phyloP scores from a whole-genome alignment of 1,139 yeast genomes.

The Suhomyces bolitotheri region DNA sequence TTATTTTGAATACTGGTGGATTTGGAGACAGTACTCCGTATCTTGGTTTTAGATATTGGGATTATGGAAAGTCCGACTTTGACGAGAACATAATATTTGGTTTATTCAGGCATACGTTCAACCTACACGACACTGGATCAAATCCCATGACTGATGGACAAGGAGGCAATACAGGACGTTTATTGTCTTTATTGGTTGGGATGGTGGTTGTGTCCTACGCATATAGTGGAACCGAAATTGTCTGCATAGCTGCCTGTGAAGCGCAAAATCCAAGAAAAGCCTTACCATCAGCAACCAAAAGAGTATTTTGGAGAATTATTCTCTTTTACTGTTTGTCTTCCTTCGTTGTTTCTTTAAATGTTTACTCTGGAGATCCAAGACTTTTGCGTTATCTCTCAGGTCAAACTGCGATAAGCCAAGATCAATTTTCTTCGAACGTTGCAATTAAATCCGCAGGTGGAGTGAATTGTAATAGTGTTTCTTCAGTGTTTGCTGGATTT shows the following conservation, averaged over 20 bases:
- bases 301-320: conserved; percentile 72
- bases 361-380: conserved; percentile 77
- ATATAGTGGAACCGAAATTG: conserved; percentile 79
- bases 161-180: conserved; percentile 63
- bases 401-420: conserved; percentile 28
- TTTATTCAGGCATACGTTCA: conserved; percentile 69
- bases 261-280: conserved; percentile 79
- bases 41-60: conserved; percentile 72
- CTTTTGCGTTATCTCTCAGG: conserved; percentile 54
- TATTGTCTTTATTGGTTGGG: conserved; percentile 65
- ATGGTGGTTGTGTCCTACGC: conserved; percentile 68
- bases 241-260: conserved; percentile 84
- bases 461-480: conserved; percentile 33
- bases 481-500: conserved; percentile 46
- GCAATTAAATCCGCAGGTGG: conserved; percentile 47
- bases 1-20: conserved; percentile 55
- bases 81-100: conserved; percentile 60
- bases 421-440: conserved; percentile 26
- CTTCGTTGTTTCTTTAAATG: conserved; percentile 69
- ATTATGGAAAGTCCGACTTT: conserved; percentile 48
- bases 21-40: conserved; percentile 42
- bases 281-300: conserved; percentile 72
- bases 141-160: conserved; percentile 49
- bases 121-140: conserved; percentile 53
- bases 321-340: conserved; percentile 68